These are phyloP conservation scores for Udeniomyces megalosporus DNA, from an alignment of 768 basidiomycete genomes.

Conservation along the genomic window DNA sequence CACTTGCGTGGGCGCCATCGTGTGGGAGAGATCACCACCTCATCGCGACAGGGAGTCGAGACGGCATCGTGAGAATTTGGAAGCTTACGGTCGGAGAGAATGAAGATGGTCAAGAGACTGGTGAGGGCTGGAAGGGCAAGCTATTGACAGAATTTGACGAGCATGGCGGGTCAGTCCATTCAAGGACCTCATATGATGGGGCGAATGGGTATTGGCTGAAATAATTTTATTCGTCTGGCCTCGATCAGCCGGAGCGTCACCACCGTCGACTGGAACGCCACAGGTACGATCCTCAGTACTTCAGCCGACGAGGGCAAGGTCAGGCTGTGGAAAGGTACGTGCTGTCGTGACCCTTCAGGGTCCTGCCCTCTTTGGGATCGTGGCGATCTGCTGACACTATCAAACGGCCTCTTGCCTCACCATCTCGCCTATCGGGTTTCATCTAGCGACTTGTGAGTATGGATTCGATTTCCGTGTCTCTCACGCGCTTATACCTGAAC, in stretches of 20 bases:
- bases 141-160: constrained; percentile 76
- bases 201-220: background rate
- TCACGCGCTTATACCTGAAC: too few relatives aligned
- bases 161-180: constrained; percentile 45
- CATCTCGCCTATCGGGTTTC: too few relatives aligned
- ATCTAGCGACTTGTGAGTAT: too few relatives aligned
- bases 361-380: too few relatives aligned
- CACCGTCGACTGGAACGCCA: constrained; percentile 84
- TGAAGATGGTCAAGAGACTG: constrained; percentile 27
- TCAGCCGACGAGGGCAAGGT: constrained; percentile 38
- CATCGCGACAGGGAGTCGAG: constrained; percentile 73
- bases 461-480: too few relatives aligned
- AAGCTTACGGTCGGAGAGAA: constrained; percentile 43
- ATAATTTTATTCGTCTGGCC: background rate
- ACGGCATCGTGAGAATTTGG: constrained; percentile 84
- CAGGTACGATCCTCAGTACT: constrained; percentile 43
- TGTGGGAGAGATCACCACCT: constrained; percentile 90
- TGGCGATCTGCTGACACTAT: too few relatives aligned
- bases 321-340: constrained; percentile 60
- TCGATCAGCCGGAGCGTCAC: constrained; percentile 53
- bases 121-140: constrained; percentile 54
- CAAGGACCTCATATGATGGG: too few relatives aligned
- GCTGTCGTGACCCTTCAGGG: background rate
- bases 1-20: constrained; percentile 82
- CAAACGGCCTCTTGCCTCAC: too few relatives aligned